Evolutionary conservation across 1,139 yeast species (phyloP).

Genomic region (Yamadazyma mexicana): DNA sequence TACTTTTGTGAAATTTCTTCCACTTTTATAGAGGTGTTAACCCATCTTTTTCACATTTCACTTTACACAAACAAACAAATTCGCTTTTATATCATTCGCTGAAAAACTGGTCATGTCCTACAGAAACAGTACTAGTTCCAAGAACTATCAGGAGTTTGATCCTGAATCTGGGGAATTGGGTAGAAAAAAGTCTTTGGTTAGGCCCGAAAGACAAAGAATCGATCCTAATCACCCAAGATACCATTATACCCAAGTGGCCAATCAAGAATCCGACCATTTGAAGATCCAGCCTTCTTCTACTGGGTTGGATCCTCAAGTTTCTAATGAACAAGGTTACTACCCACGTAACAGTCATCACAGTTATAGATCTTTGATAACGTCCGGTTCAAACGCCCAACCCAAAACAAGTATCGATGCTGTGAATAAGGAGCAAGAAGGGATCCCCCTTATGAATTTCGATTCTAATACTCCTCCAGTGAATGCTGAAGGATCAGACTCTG

Average conservation of each 20-base stretch:
- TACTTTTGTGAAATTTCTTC: too few species aligned
- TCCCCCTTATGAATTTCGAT: constrained; percentile 38
- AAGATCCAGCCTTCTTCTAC: constrained; percentile 70
- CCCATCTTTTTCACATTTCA: too few species aligned
- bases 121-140: constrained; percentile 16
- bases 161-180: constrained; percentile 49
- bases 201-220: constrained; percentile 77
- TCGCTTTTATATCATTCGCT: background rate
- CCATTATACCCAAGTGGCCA: constrained; percentile 80
- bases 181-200: constrained; percentile 68
- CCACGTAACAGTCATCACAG: constrained; percentile 14
- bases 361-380: constrained; percentile 11
- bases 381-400: constrained; percentile 3
- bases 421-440: constrained; percentile 38
- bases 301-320: constrained; percentile 62
- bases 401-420: constrained; percentile 7
- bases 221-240: constrained; percentile 69
- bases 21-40: background rate
- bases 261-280: constrained; percentile 63
- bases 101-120: constrained; percentile 12
- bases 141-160: constrained; percentile 44
- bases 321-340: constrained; percentile 9
- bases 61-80: too few species aligned
- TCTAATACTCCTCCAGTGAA: background rate
- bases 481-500: too few species aligned